Evolutionary conservation across 2,329 filamentous ascomycete species (phyloP).

Genomic region (Talaromyces sp.): DNA sequence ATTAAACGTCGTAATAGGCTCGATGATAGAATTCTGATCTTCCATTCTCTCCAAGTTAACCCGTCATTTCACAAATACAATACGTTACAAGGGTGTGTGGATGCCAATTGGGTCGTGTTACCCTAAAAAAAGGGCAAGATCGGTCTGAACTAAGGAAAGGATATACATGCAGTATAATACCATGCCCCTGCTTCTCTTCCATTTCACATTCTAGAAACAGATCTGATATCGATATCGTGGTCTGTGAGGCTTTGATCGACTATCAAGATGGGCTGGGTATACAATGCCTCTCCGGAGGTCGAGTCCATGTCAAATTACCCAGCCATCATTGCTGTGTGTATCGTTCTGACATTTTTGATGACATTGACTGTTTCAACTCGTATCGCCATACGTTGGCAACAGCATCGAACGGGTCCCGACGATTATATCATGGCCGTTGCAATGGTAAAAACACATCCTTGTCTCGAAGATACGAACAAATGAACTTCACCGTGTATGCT

Average conservation of each 20-base stretch:
- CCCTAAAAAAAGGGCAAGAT: not conserved
- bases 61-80: not conserved
- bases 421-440: conserved; percentile 46
- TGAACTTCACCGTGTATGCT: not conserved
- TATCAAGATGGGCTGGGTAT: conserved; percentile 46
- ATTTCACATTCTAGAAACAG: conserved; percentile 9
- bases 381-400: conserved; percentile 44
- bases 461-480: conserved; percentile 23
- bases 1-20: not conserved
- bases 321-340: conserved; percentile 51
- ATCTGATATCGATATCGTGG: not conserved
- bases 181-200: not conserved
- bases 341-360: conserved; percentile 48
- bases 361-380: conserved; percentile 44
- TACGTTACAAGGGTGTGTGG: not conserved
- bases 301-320: conserved; percentile 51
- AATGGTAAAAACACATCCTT: conserved; percentile 29
- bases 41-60: not conserved
- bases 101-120: not conserved
- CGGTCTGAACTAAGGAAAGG: not conserved
- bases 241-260: conserved; percentile 20
- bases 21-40: not conserved
- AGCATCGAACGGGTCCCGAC: conserved; percentile 49
- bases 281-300: conserved; percentile 50
- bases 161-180: conserved; percentile 4